phyloP scores from a whole-genome alignment of 345 rosid genomes.

The Cochlearia excelsa region DNA sequence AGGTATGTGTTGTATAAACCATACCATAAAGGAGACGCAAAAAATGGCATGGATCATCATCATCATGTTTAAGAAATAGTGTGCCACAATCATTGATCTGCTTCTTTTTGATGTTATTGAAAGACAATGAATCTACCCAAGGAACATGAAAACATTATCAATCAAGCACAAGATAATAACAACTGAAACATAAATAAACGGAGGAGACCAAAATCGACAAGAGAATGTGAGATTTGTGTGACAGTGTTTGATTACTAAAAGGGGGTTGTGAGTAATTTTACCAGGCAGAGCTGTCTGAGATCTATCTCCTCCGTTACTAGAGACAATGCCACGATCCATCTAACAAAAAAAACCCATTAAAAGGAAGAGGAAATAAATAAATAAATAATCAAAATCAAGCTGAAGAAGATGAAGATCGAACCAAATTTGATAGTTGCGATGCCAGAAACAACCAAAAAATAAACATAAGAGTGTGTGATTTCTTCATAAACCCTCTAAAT shows the following conservation, averaged over 20 bases:
- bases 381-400: too few relatives aligned
- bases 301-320: constrained; percentile 23
- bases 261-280: neutral
- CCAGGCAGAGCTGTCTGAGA: constrained; percentile 25
- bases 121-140: constrained; percentile 28
- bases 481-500: too few relatives aligned
- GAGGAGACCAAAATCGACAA: neutral
- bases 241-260: neutral
- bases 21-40: constrained; percentile 44
- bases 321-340: constrained; percentile 29
- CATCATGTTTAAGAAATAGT: constrained; percentile 14
- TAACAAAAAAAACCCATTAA: neutral
- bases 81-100: constrained; percentile 12
- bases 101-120: constrained; percentile 26
- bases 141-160: constrained; percentile 4
- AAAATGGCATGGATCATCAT: constrained; percentile 40
- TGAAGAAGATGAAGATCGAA: too few relatives aligned
- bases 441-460: too few relatives aligned
- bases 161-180: neutral
- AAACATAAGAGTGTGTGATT: too few relatives aligned
- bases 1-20: neutral
- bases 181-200: too few relatives aligned
- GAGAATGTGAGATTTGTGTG: neutral
- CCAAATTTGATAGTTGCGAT: too few relatives aligned
- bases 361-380: too few relatives aligned